phyloP scores from a whole-genome alignment of 2,329 filamentous ascomycete species.

The Ascochyta rabiei region DNA sequence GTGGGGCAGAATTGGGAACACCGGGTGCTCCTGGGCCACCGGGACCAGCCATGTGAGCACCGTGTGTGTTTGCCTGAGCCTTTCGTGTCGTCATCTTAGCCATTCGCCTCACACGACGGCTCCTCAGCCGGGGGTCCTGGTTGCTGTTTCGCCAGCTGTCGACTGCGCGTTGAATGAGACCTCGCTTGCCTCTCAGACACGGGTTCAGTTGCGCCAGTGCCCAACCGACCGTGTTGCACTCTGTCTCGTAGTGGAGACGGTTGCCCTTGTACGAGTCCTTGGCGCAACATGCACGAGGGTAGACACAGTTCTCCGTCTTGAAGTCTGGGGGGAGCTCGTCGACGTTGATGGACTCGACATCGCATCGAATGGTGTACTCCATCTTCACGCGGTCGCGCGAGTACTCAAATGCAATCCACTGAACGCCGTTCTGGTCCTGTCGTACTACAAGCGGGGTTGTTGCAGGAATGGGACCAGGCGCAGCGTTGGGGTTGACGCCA shows the following conservation, averaged over 20 bases:
- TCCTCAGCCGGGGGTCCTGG: conserved; percentile 88
- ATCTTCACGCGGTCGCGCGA: conserved; percentile 97
- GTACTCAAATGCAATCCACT: conserved; percentile 99
- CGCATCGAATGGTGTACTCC: conserved; percentile 98
- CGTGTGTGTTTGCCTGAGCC: conserved; percentile 64
- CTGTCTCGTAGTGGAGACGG: conserved; percentile 92
- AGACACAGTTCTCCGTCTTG: conserved; percentile 98
- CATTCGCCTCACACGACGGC: conserved; percentile 89
- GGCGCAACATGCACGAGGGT: conserved; percentile 89
- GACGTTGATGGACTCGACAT: conserved; percentile 94
- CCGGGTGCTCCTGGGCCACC: conserved; percentile 65
- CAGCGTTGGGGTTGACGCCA: conserved; percentile 84
- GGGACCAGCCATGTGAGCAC: conserved; percentile 71
- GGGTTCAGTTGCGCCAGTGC: conserved; percentile 92
- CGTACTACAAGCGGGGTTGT: conserved; percentile 93
- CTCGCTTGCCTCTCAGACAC: conserved; percentile 87
- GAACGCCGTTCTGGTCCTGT: conserved; percentile 94
- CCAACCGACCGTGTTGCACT: conserved; percentile 99
- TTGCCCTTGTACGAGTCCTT: conserved; percentile 98
- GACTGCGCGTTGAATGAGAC: conserved; percentile 93
- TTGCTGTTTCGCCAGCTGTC: conserved; percentile 99
- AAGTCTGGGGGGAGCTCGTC: conserved; percentile 85
- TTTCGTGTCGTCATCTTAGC: conserved; percentile 94
- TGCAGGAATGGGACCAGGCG: conserved; percentile 93
- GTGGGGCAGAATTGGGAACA: conserved; percentile 67